Conservation (phyloP, 2,329 filamentous ascomycete genomes). For the Cercospora janseana region DNA sequence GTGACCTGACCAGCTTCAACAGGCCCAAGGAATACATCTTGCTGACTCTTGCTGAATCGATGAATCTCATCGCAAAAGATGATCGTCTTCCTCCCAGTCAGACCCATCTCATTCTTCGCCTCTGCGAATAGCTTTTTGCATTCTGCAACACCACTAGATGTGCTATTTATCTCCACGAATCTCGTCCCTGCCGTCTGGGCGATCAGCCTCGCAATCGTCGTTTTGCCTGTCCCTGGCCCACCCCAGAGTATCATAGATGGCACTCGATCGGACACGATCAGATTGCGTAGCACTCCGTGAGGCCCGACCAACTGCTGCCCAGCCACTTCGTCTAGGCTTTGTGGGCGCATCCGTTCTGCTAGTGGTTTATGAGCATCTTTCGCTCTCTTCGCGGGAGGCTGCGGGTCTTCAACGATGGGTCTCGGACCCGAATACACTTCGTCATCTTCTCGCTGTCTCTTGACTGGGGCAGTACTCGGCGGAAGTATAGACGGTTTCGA, state of each 20-base stretch:
- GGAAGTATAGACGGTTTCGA: constrained; percentile 13
- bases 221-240: constrained; percentile 77
- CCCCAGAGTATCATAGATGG: constrained; percentile 97
- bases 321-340: constrained; percentile 77
- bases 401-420: constrained; percentile 36
- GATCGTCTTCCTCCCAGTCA: constrained; percentile 89
- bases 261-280: constrained; percentile 82
- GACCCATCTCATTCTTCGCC: constrained; percentile 71
- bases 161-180: constrained; percentile 95
- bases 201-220: constrained; percentile 88
- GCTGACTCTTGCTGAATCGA: constrained; percentile 84
- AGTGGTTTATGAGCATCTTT: constrained; percentile 69
- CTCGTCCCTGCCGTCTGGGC: constrained; percentile 76
- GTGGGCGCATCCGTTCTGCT: constrained; percentile 89
- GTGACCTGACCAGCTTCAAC: constrained; percentile 90
- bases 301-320: constrained; percentile 90
- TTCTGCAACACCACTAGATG: constrained; percentile 80
- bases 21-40: constrained; percentile 90
- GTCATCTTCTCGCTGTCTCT: constrained; percentile 31
- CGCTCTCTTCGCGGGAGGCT: constrained; percentile 64
- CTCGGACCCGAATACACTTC: background rate
- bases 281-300: constrained; percentile 75
- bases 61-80: constrained; percentile 98
- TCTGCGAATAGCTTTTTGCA: constrained; percentile 90
- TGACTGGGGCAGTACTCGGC: constrained; percentile 30